Conservation (phyloP, 2,329 filamentous ascomycete species). For the Leptographium wingfieldii region DNA sequence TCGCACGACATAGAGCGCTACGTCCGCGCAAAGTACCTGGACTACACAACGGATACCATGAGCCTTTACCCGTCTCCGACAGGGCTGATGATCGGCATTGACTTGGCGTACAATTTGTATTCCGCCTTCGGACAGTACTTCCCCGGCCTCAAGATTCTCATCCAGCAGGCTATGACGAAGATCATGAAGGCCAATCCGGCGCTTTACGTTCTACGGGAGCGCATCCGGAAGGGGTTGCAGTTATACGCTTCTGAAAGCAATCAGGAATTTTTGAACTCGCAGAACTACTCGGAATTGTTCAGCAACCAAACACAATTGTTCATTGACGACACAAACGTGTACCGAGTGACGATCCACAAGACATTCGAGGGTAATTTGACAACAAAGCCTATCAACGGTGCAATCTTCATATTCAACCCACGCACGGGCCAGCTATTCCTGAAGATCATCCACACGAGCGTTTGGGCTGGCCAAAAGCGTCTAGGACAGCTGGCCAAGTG, state of each 20-base stretch:
- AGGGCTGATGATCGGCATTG: slow-evolving; percentile 93
- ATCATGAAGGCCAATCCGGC: slow-evolving; percentile 99
- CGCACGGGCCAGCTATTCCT: slow-evolving; percentile 93
- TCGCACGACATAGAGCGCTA: slow-evolving; percentile 98
- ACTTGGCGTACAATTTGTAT: slow-evolving; percentile 96
- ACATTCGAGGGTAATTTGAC: slow-evolving; percentile 98
- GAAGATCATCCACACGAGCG: slow-evolving; percentile 98
- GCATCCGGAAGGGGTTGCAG: slow-evolving; percentile 96
- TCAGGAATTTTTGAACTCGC: slow-evolving; percentile 97
- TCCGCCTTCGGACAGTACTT: slow-evolving; percentile 98
- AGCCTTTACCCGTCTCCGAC: slow-evolving; percentile 97
- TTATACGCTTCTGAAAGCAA: slow-evolving; percentile 97
- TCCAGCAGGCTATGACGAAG: slow-evolving; percentile 99
- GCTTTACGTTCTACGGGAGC: slow-evolving; percentile 88
- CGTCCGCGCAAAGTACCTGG: slow-evolving; percentile 92
- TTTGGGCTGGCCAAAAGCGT: slow-evolving; percentile 99
- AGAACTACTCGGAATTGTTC: slow-evolving; percentile 98
- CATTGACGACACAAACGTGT: slow-evolving; percentile 98
- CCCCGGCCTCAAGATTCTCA: slow-evolving; percentile 85
- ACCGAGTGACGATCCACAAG: slow-evolving; percentile 98
- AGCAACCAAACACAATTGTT: slow-evolving; percentile 98
- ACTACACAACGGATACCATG: slow-evolving; percentile 98
- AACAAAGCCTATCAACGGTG: slow-evolving; percentile 97
- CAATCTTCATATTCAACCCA: slow-evolving; percentile 99
- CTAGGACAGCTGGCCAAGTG: slow-evolving; percentile 95